These are phyloP conservation scores for Elongisporangium prolatum DNA, from an alignment of 352 stramenopile species.

Conservation along the genomic window DNA sequence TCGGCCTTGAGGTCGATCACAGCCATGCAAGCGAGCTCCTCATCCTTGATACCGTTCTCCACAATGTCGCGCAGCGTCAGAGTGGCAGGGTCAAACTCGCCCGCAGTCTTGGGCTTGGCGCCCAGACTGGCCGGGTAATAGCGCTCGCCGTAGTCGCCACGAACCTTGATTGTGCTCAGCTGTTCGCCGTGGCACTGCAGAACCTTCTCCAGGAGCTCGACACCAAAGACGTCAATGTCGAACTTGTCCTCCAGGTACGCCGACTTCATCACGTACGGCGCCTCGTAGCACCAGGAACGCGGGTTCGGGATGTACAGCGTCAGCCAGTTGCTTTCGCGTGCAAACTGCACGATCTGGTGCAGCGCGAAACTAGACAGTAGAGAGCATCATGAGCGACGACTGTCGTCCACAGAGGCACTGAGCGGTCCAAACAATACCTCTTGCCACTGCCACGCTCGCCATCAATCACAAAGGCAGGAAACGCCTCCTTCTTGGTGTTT, in stretches of 20 bases:
- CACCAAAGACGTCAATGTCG: constrained; percentile 80
- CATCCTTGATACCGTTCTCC: constrained; percentile 72
- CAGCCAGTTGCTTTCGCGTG: constrained; percentile 81
- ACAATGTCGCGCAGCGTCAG: constrained; percentile 79
- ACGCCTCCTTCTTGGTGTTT: constrained; percentile 36
- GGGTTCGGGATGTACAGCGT: constrained; percentile 79
- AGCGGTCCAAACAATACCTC: constrained; percentile 10
- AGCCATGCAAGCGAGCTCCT: constrained; percentile 74
- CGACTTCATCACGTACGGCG: constrained; percentile 83
- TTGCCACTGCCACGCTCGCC: constrained; percentile 81
- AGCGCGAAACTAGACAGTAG: constrained; percentile 36
- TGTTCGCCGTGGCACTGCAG: constrained; percentile 73
- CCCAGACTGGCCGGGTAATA: constrained; percentile 75
- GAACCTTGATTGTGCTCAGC: constrained; percentile 51
- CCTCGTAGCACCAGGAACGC: constrained; percentile 73
- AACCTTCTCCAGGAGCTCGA: constrained; percentile 78
- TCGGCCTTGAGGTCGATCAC: constrained; percentile 79
- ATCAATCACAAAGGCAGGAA: constrained; percentile 68
- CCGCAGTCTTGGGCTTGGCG: constrained; percentile 65
- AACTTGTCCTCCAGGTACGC: constrained; percentile 76
- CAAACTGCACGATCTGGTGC: constrained; percentile 86
- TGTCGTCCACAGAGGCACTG: constrained; percentile 1
- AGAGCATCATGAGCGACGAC: neutral
- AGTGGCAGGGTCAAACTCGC: constrained; percentile 43
- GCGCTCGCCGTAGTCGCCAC: constrained; percentile 66